Base-by-base conservation (phyloP, 2,329 filamentous ascomycete species). In the Colletotrichum tanaceti region DNA sequence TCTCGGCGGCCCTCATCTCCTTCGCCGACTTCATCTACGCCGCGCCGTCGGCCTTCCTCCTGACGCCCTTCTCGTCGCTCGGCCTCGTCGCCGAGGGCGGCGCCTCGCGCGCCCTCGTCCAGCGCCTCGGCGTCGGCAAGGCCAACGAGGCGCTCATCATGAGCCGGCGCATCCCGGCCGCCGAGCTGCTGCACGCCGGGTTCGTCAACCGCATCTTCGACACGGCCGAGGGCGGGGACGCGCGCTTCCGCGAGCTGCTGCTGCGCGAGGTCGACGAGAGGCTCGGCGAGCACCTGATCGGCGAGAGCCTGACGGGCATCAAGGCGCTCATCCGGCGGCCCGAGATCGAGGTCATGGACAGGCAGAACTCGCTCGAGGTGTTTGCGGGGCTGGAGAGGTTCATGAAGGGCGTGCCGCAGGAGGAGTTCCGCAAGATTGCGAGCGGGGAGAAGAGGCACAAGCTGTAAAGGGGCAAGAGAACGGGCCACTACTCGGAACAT, bases 91-190 rank as follows among this genome's bases (percentile, higher is more conserved):
- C 94, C 63, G 96, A 98, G 82, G 96, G 95, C 47, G 93, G 91
- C 54, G 90, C 94, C 0, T 93, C 90, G 18, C 84, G 89, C 63
- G 93, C 90, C 0, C 91, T 98, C 65, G 93, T 96, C 16, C 87
- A 91, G 74, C 84, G 95, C 0, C 84, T 98, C 28, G 96, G 96
- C 1, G 86, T 93, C 58, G 83, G 87, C 67, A 92, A 93, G 77
- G 94, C 94, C 11, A 97, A 97, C 76, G 96, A 98, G 84, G 95
- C 96, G 14, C 86, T 98, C 14, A 90, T 99, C 73, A 96, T 97
- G 91, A 94, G 91, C 75, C 92, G 91, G 79, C 86, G 90, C 52
- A 92, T 98, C 73, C 78, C 84, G 0, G 87, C 88, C 38, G 87
- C 90, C 28, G 93, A 97, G 76, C 84, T 98, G 38, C 84, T 94